Conservation (phyloP, 2,329 filamentous ascomycete species). For the Fusarium burgessii region DNA sequence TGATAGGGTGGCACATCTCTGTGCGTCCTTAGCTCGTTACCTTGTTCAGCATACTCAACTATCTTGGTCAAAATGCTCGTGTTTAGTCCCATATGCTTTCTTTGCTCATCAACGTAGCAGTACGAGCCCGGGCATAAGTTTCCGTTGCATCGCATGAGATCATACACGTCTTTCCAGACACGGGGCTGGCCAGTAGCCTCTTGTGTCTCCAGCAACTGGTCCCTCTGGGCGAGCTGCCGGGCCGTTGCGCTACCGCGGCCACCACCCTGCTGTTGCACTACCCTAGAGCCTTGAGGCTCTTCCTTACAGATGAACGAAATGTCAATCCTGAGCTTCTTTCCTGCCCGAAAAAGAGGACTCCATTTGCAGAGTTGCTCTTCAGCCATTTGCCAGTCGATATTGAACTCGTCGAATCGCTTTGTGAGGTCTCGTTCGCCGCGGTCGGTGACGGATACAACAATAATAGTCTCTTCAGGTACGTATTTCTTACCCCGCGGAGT, state of each 20-base stretch:
- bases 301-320: constrained; percentile 18
- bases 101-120: constrained; percentile 16
- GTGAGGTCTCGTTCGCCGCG: no score
- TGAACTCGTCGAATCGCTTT: no score
- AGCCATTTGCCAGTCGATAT: constrained; percentile 16
- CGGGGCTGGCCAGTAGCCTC: constrained; percentile 15
- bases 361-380: constrained; percentile 16
- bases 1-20: no score
- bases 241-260: constrained; percentile 8
- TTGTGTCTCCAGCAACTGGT: constrained; percentile 19
- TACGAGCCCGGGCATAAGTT: constrained; percentile 11
- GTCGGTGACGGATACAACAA: no score
- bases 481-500: constrained; percentile 1
- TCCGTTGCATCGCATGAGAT: constrained; percentile 22
- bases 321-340: constrained; percentile 26
- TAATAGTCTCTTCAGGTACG: constrained; percentile 8
- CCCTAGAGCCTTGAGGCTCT: constrained; percentile 4
- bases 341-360: constrained; percentile 13
- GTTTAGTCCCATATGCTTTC: constrained; percentile 23
- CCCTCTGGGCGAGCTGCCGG: constrained; percentile 6
- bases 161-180: constrained; percentile 26
- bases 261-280: constrained; percentile 1
- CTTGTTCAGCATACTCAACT: constrained; percentile 9
- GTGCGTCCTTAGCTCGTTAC: constrained; percentile 7
- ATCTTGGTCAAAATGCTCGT: constrained; percentile 23